These are phyloP conservation scores for Glomus cerebriforme DNA, from an alignment of 192 early-diverging fungal genomes.

Conservation along the genomic window DNA sequence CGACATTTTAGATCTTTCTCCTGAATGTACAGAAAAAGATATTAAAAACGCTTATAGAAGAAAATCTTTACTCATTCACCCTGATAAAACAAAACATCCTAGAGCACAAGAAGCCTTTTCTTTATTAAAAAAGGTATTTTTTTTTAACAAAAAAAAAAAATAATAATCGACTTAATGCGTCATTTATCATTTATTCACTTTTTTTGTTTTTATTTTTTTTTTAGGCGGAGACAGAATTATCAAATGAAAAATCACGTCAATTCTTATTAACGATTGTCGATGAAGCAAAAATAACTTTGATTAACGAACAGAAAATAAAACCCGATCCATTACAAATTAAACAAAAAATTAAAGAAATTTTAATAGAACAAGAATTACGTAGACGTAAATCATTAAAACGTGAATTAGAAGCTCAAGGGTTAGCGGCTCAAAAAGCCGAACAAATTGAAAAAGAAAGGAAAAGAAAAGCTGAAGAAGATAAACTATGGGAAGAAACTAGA, in stretches of 20 bases:
- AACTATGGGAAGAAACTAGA: conserved; percentile 60
- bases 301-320: conserved; percentile 43
- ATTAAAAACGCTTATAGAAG: conserved; percentile 60
- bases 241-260: conserved; percentile 44
- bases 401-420: conserved; percentile 61
- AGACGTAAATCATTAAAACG: conserved; percentile 52
- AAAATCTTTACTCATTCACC: conserved; percentile 64
- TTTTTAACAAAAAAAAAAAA: background rate
- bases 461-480: conserved; percentile 56
- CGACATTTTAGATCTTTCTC: conserved; percentile 51
- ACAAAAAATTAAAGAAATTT: conserved; percentile 51
- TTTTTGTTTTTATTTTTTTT: background rate
- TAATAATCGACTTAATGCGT: background rate
- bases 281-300: conserved; percentile 55
- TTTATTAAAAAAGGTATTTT: conserved; percentile 49
- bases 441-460: conserved; percentile 54
- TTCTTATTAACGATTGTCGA: conserved; percentile 55
- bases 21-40: conserved; percentile 46
- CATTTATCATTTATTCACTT: background rate
- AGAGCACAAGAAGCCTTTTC: conserved; percentile 57
- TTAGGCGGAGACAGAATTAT: conserved; percentile 56
- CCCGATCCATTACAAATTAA: conserved; percentile 46
- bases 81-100: conserved; percentile 60
- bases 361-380: conserved; percentile 57
- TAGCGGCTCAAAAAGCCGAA: conserved; percentile 51